Evolutionary conservation across 257 asterid genomes (phyloP).

Genomic region (Eucommia ulmoides): DNA sequence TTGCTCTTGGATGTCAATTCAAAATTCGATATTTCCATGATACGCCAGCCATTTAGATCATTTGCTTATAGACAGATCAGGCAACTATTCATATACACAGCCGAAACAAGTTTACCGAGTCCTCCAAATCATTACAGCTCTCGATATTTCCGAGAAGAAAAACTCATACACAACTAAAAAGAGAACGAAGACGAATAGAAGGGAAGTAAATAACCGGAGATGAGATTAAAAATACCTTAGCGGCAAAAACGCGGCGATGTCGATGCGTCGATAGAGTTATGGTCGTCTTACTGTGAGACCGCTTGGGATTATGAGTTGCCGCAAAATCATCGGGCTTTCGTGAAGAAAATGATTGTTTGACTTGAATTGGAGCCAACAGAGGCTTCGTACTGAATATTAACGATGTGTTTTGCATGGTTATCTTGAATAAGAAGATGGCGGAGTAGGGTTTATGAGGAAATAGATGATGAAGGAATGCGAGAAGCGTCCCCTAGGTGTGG

Average conservation of each 20-base stretch:
- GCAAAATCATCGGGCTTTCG: conserved; percentile 10
- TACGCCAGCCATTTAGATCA: too few relatives aligned
- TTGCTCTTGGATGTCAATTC: too few relatives aligned
- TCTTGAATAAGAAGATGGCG: background rate
- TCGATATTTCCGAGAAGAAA: background rate
- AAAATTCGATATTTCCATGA: too few relatives aligned
- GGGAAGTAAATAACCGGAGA: background rate
- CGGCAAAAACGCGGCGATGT: conserved; percentile 25
- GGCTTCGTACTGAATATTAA: conserved; percentile 48
- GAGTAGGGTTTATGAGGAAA: background rate
- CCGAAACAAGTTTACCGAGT: too few relatives aligned
- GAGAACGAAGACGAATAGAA: background rate
- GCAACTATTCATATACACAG: too few relatives aligned
- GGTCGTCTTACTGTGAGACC: conserved; percentile 27
- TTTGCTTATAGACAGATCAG: too few relatives aligned
- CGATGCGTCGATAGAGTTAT: conserved; percentile 25
- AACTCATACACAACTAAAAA: background rate
- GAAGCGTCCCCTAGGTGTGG: background rate
- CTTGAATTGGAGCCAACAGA: conserved; percentile 38
- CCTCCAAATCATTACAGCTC: background rate
- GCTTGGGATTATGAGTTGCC: conserved; percentile 18
- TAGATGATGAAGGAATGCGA: background rate
- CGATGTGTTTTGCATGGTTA: conserved; percentile 55
- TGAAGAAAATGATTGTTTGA: conserved; percentile 10
- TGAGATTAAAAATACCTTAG: conserved; percentile 28